A percentile compares a stretch with the other conserved stretches of the same genome.
Conservation (phyloP, 768 basidiomycete genomes). For the Termitomyces sp. region DNA sequence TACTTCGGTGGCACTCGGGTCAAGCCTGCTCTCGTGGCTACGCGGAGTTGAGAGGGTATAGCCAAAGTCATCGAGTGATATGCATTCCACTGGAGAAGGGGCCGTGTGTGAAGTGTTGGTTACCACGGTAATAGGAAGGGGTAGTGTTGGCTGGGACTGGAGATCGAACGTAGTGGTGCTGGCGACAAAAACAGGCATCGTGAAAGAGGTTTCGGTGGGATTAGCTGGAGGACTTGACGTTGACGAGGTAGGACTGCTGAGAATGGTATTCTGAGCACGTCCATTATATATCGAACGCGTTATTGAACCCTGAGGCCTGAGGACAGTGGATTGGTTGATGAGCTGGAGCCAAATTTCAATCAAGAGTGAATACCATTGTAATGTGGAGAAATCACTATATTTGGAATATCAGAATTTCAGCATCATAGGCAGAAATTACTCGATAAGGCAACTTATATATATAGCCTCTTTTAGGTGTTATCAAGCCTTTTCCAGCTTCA, state of each 20-base stretch:
- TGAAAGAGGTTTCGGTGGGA: neutral
- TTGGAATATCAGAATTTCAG: no score
- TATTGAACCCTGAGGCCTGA: neutral
- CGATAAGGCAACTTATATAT: neutral
- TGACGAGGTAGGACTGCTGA: neutral
- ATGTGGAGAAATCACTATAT: neutral
- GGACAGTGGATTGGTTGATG: neutral
- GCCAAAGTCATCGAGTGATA: slow-evolving; percentile 30
- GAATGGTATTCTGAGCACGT: neutral
- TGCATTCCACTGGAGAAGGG: slow-evolving; percentile 12
- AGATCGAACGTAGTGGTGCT: slow-evolving; percentile 9
- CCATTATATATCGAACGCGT: neutral
- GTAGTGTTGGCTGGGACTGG: slow-evolving; percentile 13
- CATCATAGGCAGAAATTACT: neutral
- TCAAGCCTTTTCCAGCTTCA: no score
- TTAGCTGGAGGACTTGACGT: neutral
- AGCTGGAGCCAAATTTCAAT: neutral
- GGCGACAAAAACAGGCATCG: slow-evolving; percentile 16
- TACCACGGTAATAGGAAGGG: slow-evolving; percentile 14
- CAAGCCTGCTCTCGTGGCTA: slow-evolving; percentile 39
- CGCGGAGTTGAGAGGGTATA: slow-evolving; percentile 30
- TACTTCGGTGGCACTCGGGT: slow-evolving; percentile 28
- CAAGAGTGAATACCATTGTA: no score
- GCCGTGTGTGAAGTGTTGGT: slow-evolving; percentile 18
- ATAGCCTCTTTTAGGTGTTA: no score